Evolutionary conservation across 441 rosid genomes (phyloP).

Genomic region (Pelargonium fulgidum): DNA sequence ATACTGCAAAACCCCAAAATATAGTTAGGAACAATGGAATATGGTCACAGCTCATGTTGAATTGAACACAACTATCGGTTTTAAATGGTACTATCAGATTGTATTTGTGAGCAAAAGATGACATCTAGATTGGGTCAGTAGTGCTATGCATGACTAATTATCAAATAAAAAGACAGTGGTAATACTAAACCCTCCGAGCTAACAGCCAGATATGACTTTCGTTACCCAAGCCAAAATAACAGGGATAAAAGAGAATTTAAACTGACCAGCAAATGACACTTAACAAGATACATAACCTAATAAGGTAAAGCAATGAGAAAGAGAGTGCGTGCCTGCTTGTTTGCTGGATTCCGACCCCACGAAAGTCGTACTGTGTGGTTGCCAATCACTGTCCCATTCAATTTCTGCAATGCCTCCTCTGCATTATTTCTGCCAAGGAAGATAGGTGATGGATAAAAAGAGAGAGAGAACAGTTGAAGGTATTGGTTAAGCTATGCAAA

Average conservation of each 20-base stretch:
- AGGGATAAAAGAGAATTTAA: no score
- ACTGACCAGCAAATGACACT: no score
- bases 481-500: neutral
- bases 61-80: no score
- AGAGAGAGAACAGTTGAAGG: constrained; percentile 8
- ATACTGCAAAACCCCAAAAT: constrained; percentile 35
- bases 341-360: constrained; percentile 92
- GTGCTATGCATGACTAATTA: neutral
- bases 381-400: constrained; percentile 72
- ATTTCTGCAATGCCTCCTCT: constrained; percentile 81
- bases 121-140: neutral
- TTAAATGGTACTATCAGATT: no score
- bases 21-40: neutral
- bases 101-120: neutral
- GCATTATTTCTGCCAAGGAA: constrained; percentile 50
- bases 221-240: neutral
- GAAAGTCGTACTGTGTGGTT: constrained; percentile 88
- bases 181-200: neutral
- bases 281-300: neutral
- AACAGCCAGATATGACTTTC: neutral
- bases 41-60: neutral
- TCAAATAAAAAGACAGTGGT: neutral
- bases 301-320: neutral
- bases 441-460: constrained; percentile 15
- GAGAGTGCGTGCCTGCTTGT: constrained; percentile 54